These are phyloP conservation scores for Rhynchospora pubera DNA, from an alignment of 176 grass and related monocot genomes.

Conservation along the genomic window DNA sequence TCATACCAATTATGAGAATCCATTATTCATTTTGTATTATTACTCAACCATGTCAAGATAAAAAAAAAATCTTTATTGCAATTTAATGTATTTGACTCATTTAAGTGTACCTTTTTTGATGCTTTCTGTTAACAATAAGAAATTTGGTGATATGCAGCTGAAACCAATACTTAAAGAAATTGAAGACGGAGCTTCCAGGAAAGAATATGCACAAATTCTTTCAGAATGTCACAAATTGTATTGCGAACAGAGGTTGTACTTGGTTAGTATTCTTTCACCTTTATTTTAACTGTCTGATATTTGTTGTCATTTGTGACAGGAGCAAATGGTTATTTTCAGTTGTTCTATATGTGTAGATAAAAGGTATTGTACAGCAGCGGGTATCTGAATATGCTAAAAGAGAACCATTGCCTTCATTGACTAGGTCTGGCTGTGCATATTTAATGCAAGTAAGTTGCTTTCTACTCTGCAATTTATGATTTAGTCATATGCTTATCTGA, in stretches of 20 bases:
- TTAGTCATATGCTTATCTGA: not conserved
- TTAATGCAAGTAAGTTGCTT: constrained; percentile 67
- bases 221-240: constrained; percentile 92
- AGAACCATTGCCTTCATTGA: constrained; percentile 89
- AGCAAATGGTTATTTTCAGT: not conserved
- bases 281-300: constrained; percentile 20
- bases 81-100: not conserved
- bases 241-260: constrained; percentile 89
- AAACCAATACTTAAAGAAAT: constrained; percentile 87
- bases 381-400: constrained; percentile 79
- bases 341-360: constrained; percentile 39
- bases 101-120: not conserved
- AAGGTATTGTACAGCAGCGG: constrained; percentile 90
- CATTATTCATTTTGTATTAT: not conserved
- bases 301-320: not conserved
- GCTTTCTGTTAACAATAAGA: not conserved
- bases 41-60: not conserved
- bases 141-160: constrained; percentile 42
- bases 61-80: not conserved
- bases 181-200: constrained; percentile 82
- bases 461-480: not conserved
- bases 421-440: constrained; percentile 94
- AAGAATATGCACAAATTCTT: constrained; percentile 81
- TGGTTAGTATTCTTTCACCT: constrained; percentile 44
- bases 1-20: not conserved